Base-by-base conservation (phyloP, 768 basidiomycete species). In the Hygrophoropsis aurantiaca region DNA sequence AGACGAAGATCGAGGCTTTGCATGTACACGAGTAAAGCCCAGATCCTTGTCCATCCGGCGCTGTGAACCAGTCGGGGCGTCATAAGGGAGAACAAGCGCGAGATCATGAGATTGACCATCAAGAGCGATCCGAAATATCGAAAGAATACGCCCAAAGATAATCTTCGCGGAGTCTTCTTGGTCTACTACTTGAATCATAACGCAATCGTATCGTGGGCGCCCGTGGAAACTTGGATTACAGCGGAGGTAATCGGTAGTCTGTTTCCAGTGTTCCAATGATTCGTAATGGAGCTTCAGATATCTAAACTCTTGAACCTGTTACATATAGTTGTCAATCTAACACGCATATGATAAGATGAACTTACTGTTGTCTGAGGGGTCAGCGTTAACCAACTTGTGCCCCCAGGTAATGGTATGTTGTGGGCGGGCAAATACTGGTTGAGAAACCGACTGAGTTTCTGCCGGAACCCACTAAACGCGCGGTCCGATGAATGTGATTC, bases 221-320 rank as follows among this genome's bases (percentile, higher is more conserved):
- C 55, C 38, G 42, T 63, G 54, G 50, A 70, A 71, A 0, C 46
- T 40, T 18, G 61, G 63, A 39, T 59, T 67, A 47, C 61, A 63
- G 6, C 55, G 51, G 3, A 71, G 50, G 34, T 60, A 57, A 44
- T 72, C 59, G 1, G 48, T 54, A 8, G 53, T 51, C 13, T 50
- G 34, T 5, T 44, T 35, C 67, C 67, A 70, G 51, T 62, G 56
- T 10, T 61, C 50, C 2, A 40, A 41, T 4, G 62, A 66, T 20
- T 56, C 54, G 38, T 62, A 70, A 37, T 57, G 49, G 21, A 64
- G 58, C 32, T 54, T 57, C 10, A 67, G 45, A 44, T 37, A 62
- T 18, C 42, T 53, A 47, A 58, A 61, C n/a, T 59, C 57, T 11
- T 45, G 58, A 27, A 69, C 54, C 63, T 66, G n/a, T n/a, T n/a